Base-by-base conservation (phyloP, 2,329 filamentous ascomycete species). In the Rhynchosporium agropyri region DNA sequence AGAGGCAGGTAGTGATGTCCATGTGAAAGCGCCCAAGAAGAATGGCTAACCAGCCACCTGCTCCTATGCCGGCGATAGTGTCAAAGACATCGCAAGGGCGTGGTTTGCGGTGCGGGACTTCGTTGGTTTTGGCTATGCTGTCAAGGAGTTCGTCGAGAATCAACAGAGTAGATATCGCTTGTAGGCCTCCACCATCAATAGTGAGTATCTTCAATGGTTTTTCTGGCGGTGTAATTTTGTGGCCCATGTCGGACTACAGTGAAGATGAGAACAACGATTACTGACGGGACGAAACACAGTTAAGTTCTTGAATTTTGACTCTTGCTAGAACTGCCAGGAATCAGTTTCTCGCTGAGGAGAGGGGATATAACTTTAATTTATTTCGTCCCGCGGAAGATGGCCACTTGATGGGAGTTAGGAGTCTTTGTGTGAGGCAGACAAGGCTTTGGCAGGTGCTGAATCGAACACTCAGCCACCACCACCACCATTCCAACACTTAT, bases 341-440 rank as follows among this genome's bases (percentile, higher is more conserved):
- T n/a, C 20, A n/a, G 15, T 3, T 45, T 45, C 43, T 45, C n/a
- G 20, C 43, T 45, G n/a, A 20, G 43, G 43, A n/a, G 2, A 45
- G 43, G 20, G 43, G n/a, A 20, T 20, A 3, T n/a, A 13, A 20
- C 43, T 20, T 45, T 45, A 45, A 45, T 45, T 5, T n/a, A 3
- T 45, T n/a, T 45, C 7, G 7, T 45, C 43, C 43, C 43, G 20
- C 20, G 20, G 43, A 6, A 45, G 12, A n/a, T 45, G 43, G 43
- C 43, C 43, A 45, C 43, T n/a, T 45, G 43, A 20, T 45, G 43
- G 43, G n/a, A 13, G n/a, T 45, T 12, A 45, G 43, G 43, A 45
- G 43, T 45, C 43, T 45, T 45, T 45, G n/a, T 45, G n/a, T n/a
- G 43, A 45, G 43, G 43, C 43, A 45, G 43, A 45, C 43, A 45